A percentile compares a stretch with the other conserved stretches of the same genome.
phyloP scores from a whole-genome alignment of 179 eudicot species.

The Spinacia oleracea region DNA sequence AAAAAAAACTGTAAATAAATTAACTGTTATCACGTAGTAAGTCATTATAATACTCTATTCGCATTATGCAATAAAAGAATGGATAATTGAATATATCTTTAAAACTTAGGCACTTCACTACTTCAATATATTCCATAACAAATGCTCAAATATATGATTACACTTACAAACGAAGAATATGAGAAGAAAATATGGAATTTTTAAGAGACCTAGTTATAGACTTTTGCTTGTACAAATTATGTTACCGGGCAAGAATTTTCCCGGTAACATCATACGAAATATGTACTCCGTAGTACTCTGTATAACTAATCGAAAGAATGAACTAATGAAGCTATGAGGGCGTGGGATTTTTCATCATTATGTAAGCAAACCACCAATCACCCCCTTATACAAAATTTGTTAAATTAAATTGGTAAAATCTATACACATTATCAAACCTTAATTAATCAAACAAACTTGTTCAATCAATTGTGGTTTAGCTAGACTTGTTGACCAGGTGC shows the following conservation, averaged over 20 bases:
- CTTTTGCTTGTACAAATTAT: neutral
- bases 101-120: no score
- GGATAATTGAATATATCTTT: no score
- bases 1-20: no score
- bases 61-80: no score
- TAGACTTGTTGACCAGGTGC: conserved; percentile 47
- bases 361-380: conserved; percentile 26
- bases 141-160: neutral
- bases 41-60: no score
- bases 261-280: neutral
- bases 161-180: neutral
- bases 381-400: neutral
- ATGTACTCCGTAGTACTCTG: no score
- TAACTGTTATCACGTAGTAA: no score
- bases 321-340: conserved; percentile 14
- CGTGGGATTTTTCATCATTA: conserved; percentile 19
- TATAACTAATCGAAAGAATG: conserved; percentile 10
- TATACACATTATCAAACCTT: conserved; percentile 8
- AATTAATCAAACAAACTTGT: neutral
- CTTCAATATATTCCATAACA: neutral
- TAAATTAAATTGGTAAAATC: conserved; percentile 2
- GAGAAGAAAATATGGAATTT: neutral
- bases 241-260: neutral
- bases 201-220: neutral
- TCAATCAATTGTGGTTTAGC: neutral